Percentiles rank a stretch among this genome's conserved stretches.
phyloP scores from a whole-genome alignment of 345 rosid species.

The Arabidopsis arenosa region DNA sequence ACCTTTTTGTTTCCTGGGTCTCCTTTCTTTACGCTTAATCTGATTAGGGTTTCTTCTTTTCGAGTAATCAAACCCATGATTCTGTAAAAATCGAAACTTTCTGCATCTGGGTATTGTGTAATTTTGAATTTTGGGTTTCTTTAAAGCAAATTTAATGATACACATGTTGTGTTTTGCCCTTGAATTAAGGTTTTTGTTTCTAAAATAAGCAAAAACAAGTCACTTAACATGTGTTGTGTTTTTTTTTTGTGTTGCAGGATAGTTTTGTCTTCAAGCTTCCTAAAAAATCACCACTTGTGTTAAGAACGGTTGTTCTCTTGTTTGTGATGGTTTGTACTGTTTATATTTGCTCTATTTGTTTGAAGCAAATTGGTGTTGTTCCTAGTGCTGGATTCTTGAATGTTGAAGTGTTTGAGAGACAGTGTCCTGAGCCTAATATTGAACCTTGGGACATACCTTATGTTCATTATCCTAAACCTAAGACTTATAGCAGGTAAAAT shows the following conservation, averaged over 20 bases:
- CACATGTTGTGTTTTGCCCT: constrained; percentile 12
- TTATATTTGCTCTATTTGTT: constrained; percentile 81
- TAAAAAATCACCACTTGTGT: constrained; percentile 81
- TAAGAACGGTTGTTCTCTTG: constrained; percentile 81
- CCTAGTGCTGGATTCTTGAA: constrained; percentile 56
- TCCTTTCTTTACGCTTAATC: constrained; percentile 42
- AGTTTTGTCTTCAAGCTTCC: constrained; percentile 68
- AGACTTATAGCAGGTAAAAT: constrained; percentile 73
- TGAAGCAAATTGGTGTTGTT: constrained; percentile 70
- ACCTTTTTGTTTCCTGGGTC: background rate
- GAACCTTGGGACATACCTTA: constrained; percentile 95
- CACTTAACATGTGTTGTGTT: background rate
- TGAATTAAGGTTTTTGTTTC: constrained; percentile 28
- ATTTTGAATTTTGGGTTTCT: constrained; percentile 20
- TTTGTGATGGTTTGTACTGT: constrained; percentile 84
- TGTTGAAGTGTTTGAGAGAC: constrained; percentile 59
- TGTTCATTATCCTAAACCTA: constrained; percentile 83
- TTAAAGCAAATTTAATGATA: constrained; percentile 4
- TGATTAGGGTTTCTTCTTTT: constrained; percentile 39
- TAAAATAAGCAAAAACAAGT: constrained; percentile 18
- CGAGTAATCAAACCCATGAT: constrained; percentile 6
- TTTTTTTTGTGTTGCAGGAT: constrained; percentile 57
- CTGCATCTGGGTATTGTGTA: constrained; percentile 20
- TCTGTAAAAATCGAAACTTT: constrained; percentile 32
- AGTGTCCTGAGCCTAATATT: constrained; percentile 75